A percentile compares a stretch with the other conserved stretches of the same genome.
Conservation (phyloP, 495 filamentous ascomycete species). For the Staphylotrichum tortipilum region DNA sequence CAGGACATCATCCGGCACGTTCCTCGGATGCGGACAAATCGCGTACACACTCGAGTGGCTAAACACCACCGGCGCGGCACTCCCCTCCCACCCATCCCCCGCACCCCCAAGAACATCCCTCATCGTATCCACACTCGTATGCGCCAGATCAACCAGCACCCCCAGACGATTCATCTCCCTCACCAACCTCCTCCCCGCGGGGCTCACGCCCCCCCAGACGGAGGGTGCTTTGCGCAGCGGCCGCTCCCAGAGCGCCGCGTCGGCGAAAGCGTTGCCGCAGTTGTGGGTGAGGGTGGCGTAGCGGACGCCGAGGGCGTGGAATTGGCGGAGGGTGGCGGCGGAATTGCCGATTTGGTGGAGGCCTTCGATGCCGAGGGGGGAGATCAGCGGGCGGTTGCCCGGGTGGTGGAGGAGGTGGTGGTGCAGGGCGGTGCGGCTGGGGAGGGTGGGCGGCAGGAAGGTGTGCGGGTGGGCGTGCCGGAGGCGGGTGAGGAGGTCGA, state of each 20-base stretch:
- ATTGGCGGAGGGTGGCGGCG: conserved; percentile 63
- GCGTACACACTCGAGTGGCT: conserved; percentile 60
- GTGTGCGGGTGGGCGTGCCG: conserved; percentile 55
- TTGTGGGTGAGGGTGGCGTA: conserved; percentile 90
- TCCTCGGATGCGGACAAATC: conserved; percentile 61
- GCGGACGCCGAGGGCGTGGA: conserved; percentile 70
- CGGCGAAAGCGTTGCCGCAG: conserved; percentile 86
- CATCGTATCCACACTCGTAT: conserved; percentile 62
- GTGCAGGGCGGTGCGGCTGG: conserved; percentile 48
- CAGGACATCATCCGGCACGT: conserved; percentile 65
- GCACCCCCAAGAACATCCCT: conserved; percentile 53
- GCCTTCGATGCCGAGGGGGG: conserved; percentile 78
- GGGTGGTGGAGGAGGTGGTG: conserved; percentile 49
- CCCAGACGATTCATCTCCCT: conserved; percentile 74
- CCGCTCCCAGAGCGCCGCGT: conserved; percentile 58
- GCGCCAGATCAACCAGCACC: conserved; percentile 69
- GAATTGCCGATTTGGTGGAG: conserved; percentile 93
- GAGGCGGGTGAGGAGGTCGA: conserved; percentile 71
- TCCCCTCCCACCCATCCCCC: conserved; percentile 36
- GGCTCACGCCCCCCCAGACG: conserved; percentile 57
- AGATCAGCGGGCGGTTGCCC: conserved; percentile 45
- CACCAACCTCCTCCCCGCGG: conserved; percentile 56
- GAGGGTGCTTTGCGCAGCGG: conserved; percentile 40
- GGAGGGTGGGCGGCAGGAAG: conserved; percentile 51
- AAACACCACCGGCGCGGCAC: conserved; percentile 63